Base-by-base conservation (phyloP, 805 yeast genomes). In the Ogataea nitratoaversa region DNA sequence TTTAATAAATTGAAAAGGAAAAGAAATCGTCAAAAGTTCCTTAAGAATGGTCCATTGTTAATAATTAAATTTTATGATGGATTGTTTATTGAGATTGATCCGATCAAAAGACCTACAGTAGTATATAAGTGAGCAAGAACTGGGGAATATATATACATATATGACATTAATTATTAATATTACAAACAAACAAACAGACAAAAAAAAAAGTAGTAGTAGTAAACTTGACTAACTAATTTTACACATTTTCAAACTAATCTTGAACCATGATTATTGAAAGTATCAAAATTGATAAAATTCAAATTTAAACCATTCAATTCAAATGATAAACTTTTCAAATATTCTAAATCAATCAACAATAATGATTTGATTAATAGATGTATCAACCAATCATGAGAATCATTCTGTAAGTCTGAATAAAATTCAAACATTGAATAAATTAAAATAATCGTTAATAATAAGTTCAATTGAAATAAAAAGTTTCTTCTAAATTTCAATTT, bases 81-180 rank as follows among this genome's bases (percentile, higher is more conserved):
- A 2, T 53, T 59, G 27, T 52, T 56, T n/a, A 37, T 73, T 19
- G 47, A 65, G 1, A 60, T 70, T 7, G 74, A 71, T 43, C 77
- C 78, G 2, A 37, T 60, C 5, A 43, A 51, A 8, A 57, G 50
- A 16, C 58, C 64, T 5, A 37, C 34, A 32, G 40, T 60, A 9
- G 20, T 44, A 16, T 31, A 27, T 32, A 24, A 36, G 17, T 42
- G 30, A 25, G 14, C 5, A 14, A 12, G 11, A 8, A 23, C 8
- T 23, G 25, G 8, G 25, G 8, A n/a, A n/a, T n/a, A n/a, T n/a
- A n/a, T n/a, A n/a, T n/a, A n/a, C n/a, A n/a, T n/a, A n/a, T n/a
- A n/a, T n/a, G n/a, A n/a, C n/a, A n/a, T n/a, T n/a, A n/a, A n/a
- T n/a, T n/a, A n/a, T n/a, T n/a, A 23, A 33, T 28, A 19, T 8